phyloP scores from a whole-genome alignment of 2,329 filamentous ascomycete species.

The Xylaria sp. region DNA sequence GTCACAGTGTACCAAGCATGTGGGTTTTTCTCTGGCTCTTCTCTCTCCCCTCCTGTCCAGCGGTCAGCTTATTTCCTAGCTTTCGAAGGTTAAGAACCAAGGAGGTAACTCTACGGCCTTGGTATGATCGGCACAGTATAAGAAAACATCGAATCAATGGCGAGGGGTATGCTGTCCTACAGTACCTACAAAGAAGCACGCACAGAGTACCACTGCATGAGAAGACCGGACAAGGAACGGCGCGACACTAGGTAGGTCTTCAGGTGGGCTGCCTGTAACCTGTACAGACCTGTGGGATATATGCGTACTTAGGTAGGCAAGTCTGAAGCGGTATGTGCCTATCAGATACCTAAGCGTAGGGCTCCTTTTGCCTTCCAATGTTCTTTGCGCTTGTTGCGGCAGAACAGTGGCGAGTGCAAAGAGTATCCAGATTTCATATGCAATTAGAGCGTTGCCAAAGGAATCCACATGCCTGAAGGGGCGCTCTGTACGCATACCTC shows the following conservation, averaged over 20 bases:
- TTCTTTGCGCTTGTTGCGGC: constrained; percentile 31
- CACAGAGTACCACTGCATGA: not conserved
- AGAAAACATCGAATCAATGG: constrained; percentile 12
- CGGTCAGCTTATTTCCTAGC: constrained; percentile 26
- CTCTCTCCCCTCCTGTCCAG: constrained; percentile 5
- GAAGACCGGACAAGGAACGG: not conserved
- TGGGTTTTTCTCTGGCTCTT: constrained; percentile 11
- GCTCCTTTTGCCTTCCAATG: not conserved
- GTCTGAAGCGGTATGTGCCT: constrained; percentile 11
- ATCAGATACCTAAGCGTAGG: constrained; percentile 9
- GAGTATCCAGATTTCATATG: constrained; percentile 11
- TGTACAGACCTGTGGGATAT: not conserved
- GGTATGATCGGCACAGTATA: constrained; percentile 7
- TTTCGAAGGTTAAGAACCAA: not conserved
- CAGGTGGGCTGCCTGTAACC: not conserved
- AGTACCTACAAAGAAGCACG: not conserved
- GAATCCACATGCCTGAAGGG: constrained; percentile 18
- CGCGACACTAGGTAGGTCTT: not conserved
- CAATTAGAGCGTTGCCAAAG: constrained; percentile 12
- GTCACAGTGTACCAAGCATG: constrained; percentile 29
- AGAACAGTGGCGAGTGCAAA: constrained; percentile 2
- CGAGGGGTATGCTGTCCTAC: not conserved
- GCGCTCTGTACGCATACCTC: not conserved
- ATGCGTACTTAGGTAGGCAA: too few relatives aligned
- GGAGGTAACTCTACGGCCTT: not conserved